Conservation (phyloP, 768 basidiomycete genomes). For the Suillus hirtellus region DNA sequence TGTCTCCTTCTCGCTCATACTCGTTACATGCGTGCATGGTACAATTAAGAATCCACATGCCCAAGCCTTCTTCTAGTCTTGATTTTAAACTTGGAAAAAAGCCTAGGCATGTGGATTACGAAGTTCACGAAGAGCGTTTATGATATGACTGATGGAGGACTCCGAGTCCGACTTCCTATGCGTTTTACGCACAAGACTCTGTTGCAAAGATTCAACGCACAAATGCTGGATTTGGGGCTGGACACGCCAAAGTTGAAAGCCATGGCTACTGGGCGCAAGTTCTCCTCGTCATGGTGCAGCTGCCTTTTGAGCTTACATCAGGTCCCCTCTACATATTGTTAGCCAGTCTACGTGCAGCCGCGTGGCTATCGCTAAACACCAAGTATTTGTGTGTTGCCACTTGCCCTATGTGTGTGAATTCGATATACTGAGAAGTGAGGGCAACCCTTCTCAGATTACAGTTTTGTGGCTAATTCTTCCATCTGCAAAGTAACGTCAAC, state of each 20-base stretch:
- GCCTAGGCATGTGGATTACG: no score
- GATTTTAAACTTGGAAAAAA: no score
- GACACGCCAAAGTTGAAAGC: not conserved
- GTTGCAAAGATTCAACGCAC: no score
- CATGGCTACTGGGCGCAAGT: not conserved
- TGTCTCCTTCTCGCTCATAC: no score
- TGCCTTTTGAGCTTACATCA: not conserved
- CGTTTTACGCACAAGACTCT: no score
- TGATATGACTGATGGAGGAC: no score
- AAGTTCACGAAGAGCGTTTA: no score
- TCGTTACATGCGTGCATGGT: no score
- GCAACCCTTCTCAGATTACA: not conserved
- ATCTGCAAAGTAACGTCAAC: constrained; percentile 21
- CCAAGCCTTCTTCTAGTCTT: no score
- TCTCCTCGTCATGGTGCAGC: not conserved
- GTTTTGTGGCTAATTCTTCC: constrained; percentile 28
- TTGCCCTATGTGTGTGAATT: not conserved
- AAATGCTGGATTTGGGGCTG: no score
- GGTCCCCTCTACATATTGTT: not conserved
- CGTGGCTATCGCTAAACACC: not conserved
- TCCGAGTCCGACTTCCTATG: no score
- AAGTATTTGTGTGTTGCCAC: not conserved
- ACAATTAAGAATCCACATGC: no score
- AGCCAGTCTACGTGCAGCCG: not conserved
- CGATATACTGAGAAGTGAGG: not conserved